phyloP scores from a whole-genome alignment of 2,329 filamentous ascomycete species.

The Sclerotinia minor region DNA sequence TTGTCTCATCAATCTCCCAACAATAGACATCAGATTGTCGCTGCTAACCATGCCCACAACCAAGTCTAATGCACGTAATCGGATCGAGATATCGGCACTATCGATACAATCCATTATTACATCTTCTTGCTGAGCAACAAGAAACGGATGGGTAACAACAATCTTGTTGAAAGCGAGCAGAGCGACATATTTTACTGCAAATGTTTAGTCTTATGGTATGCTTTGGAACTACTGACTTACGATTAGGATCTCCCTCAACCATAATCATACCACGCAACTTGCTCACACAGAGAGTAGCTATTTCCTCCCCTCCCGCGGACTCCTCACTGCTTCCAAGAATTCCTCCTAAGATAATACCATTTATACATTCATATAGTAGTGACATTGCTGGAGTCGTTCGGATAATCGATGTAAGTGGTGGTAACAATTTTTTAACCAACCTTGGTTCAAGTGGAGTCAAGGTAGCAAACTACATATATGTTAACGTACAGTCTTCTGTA shows the following conservation, averaged over 20 bases:
- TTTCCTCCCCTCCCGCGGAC: slow-evolving; percentile 80
- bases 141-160: slow-evolving; percentile 79
- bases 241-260: slow-evolving; percentile 87
- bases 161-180: slow-evolving; percentile 95
- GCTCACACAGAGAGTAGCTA: slow-evolving; percentile 86
- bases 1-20: slow-evolving; percentile 84
- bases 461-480: slow-evolving; percentile 74
- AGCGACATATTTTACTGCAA: slow-evolving; percentile 90
- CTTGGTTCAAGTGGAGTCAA: slow-evolving; percentile 90
- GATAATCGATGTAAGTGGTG: slow-evolving; percentile 89
- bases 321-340: slow-evolving; percentile 84
- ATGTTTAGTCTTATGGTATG: slow-evolving; percentile 14
- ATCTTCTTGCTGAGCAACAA: slow-evolving; percentile 91
- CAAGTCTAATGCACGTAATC: slow-evolving; percentile 86
- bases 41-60: slow-evolving; percentile 91
- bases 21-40: slow-evolving; percentile 80
- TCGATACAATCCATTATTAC: slow-evolving; percentile 96
- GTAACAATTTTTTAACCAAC: slow-evolving; percentile 84
- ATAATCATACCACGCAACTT: slow-evolving; percentile 95
- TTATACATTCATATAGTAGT: slow-evolving; percentile 96
- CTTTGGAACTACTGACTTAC: slow-evolving; percentile 54
- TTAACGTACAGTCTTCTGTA: slow-evolving; percentile 63
- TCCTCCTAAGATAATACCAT: slow-evolving; percentile 94
- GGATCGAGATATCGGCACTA: slow-evolving; percentile 92
- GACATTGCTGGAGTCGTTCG: slow-evolving; percentile 96